Percentiles rank a stretch among this genome's conserved stretches.
Conservation (phyloP, 176 grass and related monocot genomes). For the Juncus inflexus region DNA sequence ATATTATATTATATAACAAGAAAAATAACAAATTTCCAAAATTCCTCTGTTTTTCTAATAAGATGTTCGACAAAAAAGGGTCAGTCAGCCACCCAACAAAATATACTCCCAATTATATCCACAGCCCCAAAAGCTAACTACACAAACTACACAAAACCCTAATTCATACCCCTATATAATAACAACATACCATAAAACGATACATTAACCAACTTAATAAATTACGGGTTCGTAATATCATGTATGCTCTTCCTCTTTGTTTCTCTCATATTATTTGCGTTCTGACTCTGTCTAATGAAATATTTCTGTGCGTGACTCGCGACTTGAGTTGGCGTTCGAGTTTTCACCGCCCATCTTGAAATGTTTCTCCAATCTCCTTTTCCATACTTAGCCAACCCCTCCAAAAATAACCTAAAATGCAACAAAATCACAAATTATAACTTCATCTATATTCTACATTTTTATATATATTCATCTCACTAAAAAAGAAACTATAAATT, state of each 20-base stretch:
- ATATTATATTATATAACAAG: too few species aligned
- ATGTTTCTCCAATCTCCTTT: conserved; percentile 95
- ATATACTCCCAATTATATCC: background rate
- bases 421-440: background rate
- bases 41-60: conserved; percentile 8
- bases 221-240: conserved; percentile 72
- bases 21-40: background rate
- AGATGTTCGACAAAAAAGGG: conserved; percentile 1
- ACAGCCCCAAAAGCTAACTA: conserved; percentile 18
- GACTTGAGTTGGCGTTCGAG: conserved; percentile 83
- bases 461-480: too few species aligned
- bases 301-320: conserved; percentile 98
- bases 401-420: conserved; percentile 59
- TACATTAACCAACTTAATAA: too few species aligned
- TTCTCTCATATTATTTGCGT: conserved; percentile 37
- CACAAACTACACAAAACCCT: conserved; percentile 15
- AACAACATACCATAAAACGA: background rate
- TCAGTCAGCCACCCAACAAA: conserved; percentile 1
- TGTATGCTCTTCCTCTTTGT: conserved; percentile 95
- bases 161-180: background rate
- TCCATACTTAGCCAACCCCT: conserved; percentile 74
- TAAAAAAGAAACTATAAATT: too few species aligned
- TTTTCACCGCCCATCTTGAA: conserved; percentile 74
- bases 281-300: conserved; percentile 61
- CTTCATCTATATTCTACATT: background rate